Percentiles rank a stretch among this genome's conserved stretches.
phyloP scores from a whole-genome alignment of 192 early-diverging fungal genomes.

The Entomortierella beljakovae region DNA sequence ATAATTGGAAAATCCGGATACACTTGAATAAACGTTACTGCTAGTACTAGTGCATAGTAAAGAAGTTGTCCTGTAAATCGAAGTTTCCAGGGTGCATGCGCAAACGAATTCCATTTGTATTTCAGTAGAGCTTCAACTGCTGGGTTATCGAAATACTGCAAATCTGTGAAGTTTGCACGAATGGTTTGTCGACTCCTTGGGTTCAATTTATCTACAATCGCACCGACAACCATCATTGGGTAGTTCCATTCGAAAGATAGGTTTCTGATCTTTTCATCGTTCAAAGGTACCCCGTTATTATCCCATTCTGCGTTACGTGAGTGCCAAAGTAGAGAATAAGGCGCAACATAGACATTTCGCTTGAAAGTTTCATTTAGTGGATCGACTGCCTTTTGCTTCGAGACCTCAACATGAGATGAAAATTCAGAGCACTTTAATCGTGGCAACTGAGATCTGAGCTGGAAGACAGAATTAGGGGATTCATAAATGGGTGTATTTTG shows the following conservation, averaged over 20 bases:
- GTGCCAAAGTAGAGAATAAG: constrained; percentile 20
- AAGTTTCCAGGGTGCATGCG: not conserved
- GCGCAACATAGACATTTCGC: constrained; percentile 11
- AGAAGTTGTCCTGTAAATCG: constrained; percentile 11
- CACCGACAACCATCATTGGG: not conserved
- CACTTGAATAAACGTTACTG: constrained; percentile 10
- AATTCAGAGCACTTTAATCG: not conserved
- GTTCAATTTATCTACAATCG: not conserved
- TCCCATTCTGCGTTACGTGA: not conserved
- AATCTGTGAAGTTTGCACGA: not conserved
- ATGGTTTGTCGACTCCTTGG: not conserved
- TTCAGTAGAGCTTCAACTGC: constrained; percentile 15
- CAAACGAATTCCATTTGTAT: constrained; percentile 39
- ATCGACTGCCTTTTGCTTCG: not conserved
- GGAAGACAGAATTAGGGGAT: constrained; percentile 12
- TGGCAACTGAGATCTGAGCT: constrained; percentile 16
- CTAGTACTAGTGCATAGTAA: constrained; percentile 11
- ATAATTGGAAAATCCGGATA: not conserved
- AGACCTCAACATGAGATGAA: constrained; percentile 2
- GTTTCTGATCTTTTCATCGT: too few species aligned
- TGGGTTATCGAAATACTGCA: constrained; percentile 28
- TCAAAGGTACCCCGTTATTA: not conserved
- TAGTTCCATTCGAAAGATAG: not conserved
- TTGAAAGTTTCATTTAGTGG: constrained; percentile 2
- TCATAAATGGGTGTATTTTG: not conserved